Evolutionary conservation across 1,284 basidiomycete genomes (phyloP).

Genomic region (Gymnopus androsaceus): DNA sequence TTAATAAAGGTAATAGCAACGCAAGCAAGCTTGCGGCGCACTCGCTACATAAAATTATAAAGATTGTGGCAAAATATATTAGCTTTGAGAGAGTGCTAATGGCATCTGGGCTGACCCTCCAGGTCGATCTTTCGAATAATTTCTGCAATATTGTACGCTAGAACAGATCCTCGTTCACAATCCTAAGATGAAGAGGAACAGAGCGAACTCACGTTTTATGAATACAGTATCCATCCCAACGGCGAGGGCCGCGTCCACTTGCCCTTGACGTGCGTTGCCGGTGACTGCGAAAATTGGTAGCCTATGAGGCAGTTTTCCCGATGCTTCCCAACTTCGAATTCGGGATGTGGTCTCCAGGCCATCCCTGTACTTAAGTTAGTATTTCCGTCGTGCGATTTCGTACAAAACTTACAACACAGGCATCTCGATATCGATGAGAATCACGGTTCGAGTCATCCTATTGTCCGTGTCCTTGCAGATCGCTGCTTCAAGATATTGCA

Average conservation of each 20-base stretch:
- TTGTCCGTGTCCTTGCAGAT: background rate
- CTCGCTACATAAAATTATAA: too few species aligned
- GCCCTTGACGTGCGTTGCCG: constrained; percentile 16
- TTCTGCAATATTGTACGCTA: background rate
- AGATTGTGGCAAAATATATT: too few species aligned
- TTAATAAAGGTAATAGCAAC: too few species aligned
- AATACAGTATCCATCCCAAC: constrained; percentile 14
- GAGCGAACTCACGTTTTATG: constrained; percentile 11
- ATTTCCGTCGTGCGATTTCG: background rate
- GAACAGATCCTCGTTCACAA: background rate
- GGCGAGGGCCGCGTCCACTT: constrained; percentile 10
- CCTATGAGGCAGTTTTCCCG: constrained; percentile 11
- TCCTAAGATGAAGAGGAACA: background rate
- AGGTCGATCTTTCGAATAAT: background rate
- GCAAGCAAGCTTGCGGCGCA: too few species aligned
- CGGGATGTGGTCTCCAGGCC: constrained; percentile 11
- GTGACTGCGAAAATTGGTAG: constrained; percentile 10
- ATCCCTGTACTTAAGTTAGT: background rate
- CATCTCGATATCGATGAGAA: background rate
- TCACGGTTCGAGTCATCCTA: background rate
- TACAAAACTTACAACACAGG: background rate
- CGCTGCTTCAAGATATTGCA: background rate
- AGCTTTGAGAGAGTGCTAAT: too few species aligned
- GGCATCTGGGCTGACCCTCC: background rate
- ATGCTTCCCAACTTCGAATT: constrained; percentile 12